Evolutionary conservation across 306 rosid species (phyloP).

Genomic region (Alnus rubra): DNA sequence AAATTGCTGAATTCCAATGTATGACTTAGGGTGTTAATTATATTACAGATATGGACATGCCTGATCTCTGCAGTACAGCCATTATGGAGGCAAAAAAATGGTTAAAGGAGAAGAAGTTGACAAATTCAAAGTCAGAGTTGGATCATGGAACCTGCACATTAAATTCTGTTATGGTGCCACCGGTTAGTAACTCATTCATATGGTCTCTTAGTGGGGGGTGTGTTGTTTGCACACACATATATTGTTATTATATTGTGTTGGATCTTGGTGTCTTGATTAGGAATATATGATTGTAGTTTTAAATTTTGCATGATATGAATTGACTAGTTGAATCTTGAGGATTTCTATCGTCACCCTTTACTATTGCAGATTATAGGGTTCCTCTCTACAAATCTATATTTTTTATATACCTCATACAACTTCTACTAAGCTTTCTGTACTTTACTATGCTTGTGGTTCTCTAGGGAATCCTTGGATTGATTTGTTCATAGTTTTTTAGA

Average conservation of each 20-base stretch:
- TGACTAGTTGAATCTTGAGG: neutral
- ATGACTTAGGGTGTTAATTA: slow-evolving; percentile 20
- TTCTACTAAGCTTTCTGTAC: neutral
- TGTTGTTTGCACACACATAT: neutral
- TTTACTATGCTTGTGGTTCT: neutral
- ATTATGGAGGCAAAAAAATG: slow-evolving; percentile 87
- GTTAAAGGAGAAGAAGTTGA: slow-evolving; percentile 69
- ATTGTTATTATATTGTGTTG: neutral
- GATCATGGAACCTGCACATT: slow-evolving; percentile 50
- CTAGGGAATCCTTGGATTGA: neutral
- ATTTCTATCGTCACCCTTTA: neutral
- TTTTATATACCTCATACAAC: neutral
- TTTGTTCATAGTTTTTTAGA: neutral
- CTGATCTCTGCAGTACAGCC: slow-evolving; percentile 67
- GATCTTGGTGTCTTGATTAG: neutral
- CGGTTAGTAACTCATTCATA: slow-evolving; percentile 50
- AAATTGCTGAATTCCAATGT: neutral
- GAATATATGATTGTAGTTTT: neutral
- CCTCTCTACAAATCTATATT: neutral
- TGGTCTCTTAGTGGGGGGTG: slow-evolving; percentile 12
- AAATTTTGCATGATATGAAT: neutral
- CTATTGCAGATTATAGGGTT: neutral
- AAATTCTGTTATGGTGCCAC: slow-evolving; percentile 38
- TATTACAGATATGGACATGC: slow-evolving; percentile 42
- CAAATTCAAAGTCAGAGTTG: slow-evolving; percentile 52